A percentile compares a stretch with the other conserved stretches of the same genome.
Evolutionary conservation across 2,329 filamentous ascomycete genomes (phyloP).

Genomic region (Stemphylium vesicarium): DNA sequence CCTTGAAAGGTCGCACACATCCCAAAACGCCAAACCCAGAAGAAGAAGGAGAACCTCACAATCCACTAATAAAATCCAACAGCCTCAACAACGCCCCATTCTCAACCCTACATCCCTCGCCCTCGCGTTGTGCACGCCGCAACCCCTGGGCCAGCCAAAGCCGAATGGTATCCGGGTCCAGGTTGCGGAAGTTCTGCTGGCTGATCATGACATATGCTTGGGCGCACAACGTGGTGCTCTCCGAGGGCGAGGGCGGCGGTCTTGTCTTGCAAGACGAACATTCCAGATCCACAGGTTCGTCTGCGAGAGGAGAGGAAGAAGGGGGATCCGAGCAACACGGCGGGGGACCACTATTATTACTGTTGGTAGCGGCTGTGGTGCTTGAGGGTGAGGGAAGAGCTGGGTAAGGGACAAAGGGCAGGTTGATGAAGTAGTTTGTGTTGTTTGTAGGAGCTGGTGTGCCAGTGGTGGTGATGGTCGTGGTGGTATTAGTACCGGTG

Average conservation of each 20-base stretch:
- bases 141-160: slow-evolving; percentile 43
- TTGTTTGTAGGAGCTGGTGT: not conserved
- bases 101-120: slow-evolving; percentile 46
- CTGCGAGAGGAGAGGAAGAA: not conserved
- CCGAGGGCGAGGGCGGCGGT: slow-evolving; percentile 33
- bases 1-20: no score
- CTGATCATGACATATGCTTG: slow-evolving; percentile 44
- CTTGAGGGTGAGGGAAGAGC: slow-evolving; percentile 3
- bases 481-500: not conserved
- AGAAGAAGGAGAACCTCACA: slow-evolving; percentile 8
- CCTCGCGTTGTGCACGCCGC: slow-evolving; percentile 32
- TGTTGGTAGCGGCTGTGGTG: not conserved
- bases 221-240: slow-evolving; percentile 44
- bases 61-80: slow-evolving; percentile 46
- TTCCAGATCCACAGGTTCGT: slow-evolving; percentile 23
- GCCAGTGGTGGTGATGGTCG: not conserved
- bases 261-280: slow-evolving; percentile 37
- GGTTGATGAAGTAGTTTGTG: no score
- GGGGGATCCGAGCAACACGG: slow-evolving; percentile 32
- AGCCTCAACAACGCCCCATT: slow-evolving; percentile 42
- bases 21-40: no score
- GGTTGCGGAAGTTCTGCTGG: slow-evolving; percentile 43
- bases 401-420: slow-evolving; percentile 1
- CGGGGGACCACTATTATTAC: slow-evolving; percentile 22
- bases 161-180: slow-evolving; percentile 40